A percentile compares a stretch with the other conserved stretches of the same genome.
phyloP scores from a whole-genome alignment of 805 yeast species.

The Blastobotrys peoriensis region DNA sequence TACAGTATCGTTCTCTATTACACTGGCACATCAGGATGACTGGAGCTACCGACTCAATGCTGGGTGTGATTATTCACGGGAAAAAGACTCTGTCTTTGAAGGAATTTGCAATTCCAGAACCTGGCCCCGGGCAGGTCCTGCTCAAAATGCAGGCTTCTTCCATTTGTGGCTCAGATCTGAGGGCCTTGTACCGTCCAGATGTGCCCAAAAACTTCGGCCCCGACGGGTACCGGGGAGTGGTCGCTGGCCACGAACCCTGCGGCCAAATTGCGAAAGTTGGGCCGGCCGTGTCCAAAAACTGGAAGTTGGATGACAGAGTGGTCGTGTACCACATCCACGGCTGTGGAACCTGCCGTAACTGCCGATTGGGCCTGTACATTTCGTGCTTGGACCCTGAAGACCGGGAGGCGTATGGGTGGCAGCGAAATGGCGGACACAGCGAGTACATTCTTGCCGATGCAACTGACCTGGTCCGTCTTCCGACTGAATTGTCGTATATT shows the following conservation, averaged over 20 bases:
- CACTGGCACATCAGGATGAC: too few species aligned
- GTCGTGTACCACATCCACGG: constrained; percentile 15
- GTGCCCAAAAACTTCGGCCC: constrained; percentile 11
- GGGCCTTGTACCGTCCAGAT: constrained; percentile 11
- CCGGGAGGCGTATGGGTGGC: constrained; percentile 16
- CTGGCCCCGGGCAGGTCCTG: constrained; percentile 14
- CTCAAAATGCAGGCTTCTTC: constrained; percentile 14
- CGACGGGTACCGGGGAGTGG: constrained; percentile 13
- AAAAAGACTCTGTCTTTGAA: constrained; percentile 6
- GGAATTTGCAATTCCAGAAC: constrained; percentile 9
- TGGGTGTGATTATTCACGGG: constrained; percentile 12
- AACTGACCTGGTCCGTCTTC: constrained; percentile 9
- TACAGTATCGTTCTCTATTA: too few species aligned
- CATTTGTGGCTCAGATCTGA: constrained; percentile 12
- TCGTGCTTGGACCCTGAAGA: constrained; percentile 6
- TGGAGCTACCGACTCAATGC: constrained; percentile 4
- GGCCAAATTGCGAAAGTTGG: constrained; percentile 13
- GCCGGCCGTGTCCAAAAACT: constrained; percentile 7
- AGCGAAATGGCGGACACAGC: constrained; percentile 12
- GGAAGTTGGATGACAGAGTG: constrained; percentile 12
- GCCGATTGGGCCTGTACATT: constrained; percentile 11
- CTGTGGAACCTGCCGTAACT: constrained; percentile 12
- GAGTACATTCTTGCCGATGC: constrained; percentile 11
- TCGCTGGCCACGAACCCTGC: constrained; percentile 15
- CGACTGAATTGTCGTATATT: constrained; percentile 11